Evolutionary conservation across 306 rosid species (phyloP).

Genomic region (Nissolia schottii): DNA sequence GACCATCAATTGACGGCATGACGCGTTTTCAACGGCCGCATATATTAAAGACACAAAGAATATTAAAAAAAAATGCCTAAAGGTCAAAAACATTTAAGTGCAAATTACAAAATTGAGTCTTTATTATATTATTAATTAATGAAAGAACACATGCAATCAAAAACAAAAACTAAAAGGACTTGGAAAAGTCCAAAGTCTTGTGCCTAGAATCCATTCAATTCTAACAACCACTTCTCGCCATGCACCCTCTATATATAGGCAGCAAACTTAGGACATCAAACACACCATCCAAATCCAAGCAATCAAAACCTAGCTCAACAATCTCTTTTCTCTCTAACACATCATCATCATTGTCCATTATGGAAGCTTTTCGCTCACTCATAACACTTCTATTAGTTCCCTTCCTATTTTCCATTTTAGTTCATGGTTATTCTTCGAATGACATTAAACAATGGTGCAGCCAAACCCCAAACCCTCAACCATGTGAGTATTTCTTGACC

Average conservation of each 20-base stretch:
- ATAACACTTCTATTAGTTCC: not conserved
- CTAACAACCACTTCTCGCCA: not conserved
- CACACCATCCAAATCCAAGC: not conserved
- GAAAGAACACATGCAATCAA: not conserved
- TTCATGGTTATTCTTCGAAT: slow-evolving; percentile 5
- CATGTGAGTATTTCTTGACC: slow-evolving; percentile 46
- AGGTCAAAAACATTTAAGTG: not conserved
- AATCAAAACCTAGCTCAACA: not conserved
- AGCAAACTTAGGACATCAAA: not conserved
- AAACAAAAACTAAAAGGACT: not conserved
- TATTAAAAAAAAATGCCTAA: no score
- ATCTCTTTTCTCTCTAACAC: not conserved
- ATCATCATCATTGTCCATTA: not conserved
- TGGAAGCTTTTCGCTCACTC: not conserved
- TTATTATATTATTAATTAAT: not conserved
- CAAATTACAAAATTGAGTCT: not conserved
- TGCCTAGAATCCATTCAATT: not conserved
- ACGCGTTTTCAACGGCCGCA: not conserved
- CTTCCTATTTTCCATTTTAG: not conserved
- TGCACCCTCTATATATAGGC: not conserved
- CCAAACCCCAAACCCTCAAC: slow-evolving; percentile 58
- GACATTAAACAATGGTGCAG: slow-evolving; percentile 45
- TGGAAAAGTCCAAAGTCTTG: not conserved
- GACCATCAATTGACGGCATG: not conserved
- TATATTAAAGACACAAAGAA: not conserved